Conservation (phyloP, 2,329 filamentous ascomycete species). For the Diaporthe amygdali region DNA sequence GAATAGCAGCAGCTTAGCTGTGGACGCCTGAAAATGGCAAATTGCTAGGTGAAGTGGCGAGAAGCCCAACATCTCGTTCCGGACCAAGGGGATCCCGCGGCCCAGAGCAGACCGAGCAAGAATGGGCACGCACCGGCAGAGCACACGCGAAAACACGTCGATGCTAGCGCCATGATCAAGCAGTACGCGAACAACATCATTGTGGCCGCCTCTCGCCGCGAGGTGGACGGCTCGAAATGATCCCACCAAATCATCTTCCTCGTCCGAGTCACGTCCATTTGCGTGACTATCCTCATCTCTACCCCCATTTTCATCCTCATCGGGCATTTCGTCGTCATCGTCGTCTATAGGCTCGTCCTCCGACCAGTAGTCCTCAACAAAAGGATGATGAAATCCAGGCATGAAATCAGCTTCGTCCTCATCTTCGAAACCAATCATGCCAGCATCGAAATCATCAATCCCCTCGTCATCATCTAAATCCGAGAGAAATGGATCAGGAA, state of each 20-base stretch:
- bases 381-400: background rate
- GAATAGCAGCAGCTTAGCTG: slow-evolving; percentile 32
- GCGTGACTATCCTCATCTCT: background rate
- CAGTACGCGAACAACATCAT: slow-evolving; percentile 28
- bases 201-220: slow-evolving; percentile 31
- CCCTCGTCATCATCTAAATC: background rate
- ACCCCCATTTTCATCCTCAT: background rate
- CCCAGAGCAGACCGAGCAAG: slow-evolving; percentile 27
- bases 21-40: slow-evolving; percentile 29
- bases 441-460: background rate
- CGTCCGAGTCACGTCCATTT: slow-evolving; percentile 8
- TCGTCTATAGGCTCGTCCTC: background rate
- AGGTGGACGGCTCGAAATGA: slow-evolving; percentile 32
- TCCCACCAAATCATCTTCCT: slow-evolving; percentile 19
- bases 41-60: slow-evolving; percentile 35
- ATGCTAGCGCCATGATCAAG: slow-evolving; percentile 31
- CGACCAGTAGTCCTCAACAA: background rate
- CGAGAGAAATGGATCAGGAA: accelerated
- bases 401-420: background rate
- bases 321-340: background rate
- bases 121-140: slow-evolving; percentile 30
- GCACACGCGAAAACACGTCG: slow-evolving; percentile 21
- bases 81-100: slow-evolving; percentile 26
- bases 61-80: slow-evolving; percentile 19
- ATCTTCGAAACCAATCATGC: background rate